These are phyloP conservation scores for Colletotrichum eremochloae DNA, from an alignment of 2,329 filamentous ascomycete species.

Conservation along the genomic window DNA sequence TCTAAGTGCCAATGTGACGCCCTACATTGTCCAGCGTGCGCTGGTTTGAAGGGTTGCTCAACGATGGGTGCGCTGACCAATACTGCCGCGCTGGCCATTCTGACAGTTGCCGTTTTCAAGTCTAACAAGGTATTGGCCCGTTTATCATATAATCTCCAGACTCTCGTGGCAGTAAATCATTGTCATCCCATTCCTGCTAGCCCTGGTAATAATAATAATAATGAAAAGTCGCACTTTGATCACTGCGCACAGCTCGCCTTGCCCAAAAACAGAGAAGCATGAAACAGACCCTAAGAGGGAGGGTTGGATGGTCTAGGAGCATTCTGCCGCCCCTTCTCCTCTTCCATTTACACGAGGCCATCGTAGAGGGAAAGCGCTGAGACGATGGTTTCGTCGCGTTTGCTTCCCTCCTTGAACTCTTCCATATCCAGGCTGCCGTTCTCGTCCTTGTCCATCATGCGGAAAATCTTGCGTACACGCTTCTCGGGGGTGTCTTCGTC, in stretches of 20 bases:
- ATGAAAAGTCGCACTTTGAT: slow-evolving; percentile 32
- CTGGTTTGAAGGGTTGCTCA: not conserved
- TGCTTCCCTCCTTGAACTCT: slow-evolving; percentile 99
- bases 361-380: slow-evolving; percentile 97
- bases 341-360: slow-evolving; percentile 78
- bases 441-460: slow-evolving; percentile 99
- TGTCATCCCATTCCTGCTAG: slow-evolving; percentile 34
- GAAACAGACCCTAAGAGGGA: slow-evolving; percentile 4
- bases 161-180: slow-evolving; percentile 23
- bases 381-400: slow-evolving; percentile 98
- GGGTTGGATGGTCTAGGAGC: not conserved
- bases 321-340: not conserved
- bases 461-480: slow-evolving; percentile 97
- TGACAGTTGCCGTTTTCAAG: too few species aligned
- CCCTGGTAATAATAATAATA: slow-evolving; percentile 19
- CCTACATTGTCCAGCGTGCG: not conserved
- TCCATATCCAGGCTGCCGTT: slow-evolving; percentile 97
- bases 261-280: slow-evolving; percentile 21
- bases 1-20: not conserved
- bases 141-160: not conserved
- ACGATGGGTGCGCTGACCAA: not conserved
- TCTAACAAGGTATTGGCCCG: not conserved
- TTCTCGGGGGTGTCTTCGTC: slow-evolving; percentile 99
- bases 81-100: not conserved
- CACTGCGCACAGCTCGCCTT: slow-evolving; percentile 34